Percentiles rank a stretch among this genome's conserved stretches.
phyloP scores from a whole-genome alignment of 1,284 basidiomycete species.

The Phlebopus sp. region DNA sequence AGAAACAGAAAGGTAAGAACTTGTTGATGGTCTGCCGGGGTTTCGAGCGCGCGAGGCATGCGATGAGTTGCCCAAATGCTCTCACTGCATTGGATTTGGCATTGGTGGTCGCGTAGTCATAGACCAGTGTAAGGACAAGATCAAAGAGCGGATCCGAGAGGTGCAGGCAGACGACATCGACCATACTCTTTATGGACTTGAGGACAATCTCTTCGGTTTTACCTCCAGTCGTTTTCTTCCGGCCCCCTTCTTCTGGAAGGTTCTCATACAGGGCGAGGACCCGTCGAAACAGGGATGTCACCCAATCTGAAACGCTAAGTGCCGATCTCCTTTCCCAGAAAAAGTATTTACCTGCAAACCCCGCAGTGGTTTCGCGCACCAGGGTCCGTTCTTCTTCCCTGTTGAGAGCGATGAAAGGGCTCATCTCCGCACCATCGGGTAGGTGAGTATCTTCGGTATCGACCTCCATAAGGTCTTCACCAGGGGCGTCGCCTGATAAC shows the following conservation, averaged over 20 bases:
- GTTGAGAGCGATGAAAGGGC: conserved; percentile 49
- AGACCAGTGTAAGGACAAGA: conserved; percentile 81
- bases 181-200: conserved; percentile 78
- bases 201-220: conserved; percentile 84
- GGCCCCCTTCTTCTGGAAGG: conserved; percentile 90
- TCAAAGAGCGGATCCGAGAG: conserved; percentile 88
- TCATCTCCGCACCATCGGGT: conserved; percentile 55
- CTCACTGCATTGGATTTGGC: conserved; percentile 86
- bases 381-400: conserved; percentile 73
- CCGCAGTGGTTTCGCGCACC: conserved; percentile 74
- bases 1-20: conserved; percentile 78
- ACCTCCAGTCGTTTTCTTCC: conserved; percentile 78
- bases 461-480: conserved; percentile 55
- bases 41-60: conserved; percentile 80
- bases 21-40: conserved; percentile 77
- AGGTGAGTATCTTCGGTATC: conserved; percentile 43
- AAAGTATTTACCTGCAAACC: conserved; percentile 62
- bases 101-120: conserved; percentile 85
- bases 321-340: conserved; percentile 1
- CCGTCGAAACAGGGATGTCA: conserved; percentile 81
- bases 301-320: conserved; percentile 65
- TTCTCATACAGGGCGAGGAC: conserved; percentile 90
- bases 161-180: conserved; percentile 85
- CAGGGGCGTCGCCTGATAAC: conserved; percentile 49
- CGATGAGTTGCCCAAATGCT: conserved; percentile 87